Evolutionary conservation across 2,329 filamentous ascomycete species (phyloP).

Genomic region (Colletotrichum sp.): DNA sequence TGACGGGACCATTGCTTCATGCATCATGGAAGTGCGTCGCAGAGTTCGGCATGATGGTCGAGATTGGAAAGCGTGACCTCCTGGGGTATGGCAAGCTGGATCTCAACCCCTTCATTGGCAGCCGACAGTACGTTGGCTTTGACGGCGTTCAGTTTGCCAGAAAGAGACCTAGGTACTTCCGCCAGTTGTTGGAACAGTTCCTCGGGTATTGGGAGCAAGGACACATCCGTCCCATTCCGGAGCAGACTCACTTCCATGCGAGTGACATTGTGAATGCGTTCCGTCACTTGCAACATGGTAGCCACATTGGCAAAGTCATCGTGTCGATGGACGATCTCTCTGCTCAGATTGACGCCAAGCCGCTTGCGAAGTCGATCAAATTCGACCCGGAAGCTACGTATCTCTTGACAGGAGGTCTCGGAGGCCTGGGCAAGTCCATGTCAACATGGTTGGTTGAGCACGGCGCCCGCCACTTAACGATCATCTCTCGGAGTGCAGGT

Average conservation of each 20-base stretch:
- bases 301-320: constrained; percentile 50
- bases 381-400: constrained; percentile 15
- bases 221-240: neutral
- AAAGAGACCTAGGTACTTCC: neutral
- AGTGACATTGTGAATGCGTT: constrained; percentile 41
- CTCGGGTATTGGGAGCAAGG: constrained; percentile 22
- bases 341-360: neutral
- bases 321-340: constrained; percentile 23
- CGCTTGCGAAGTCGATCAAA: neutral
- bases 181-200: neutral
- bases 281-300: constrained; percentile 45
- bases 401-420: neutral
- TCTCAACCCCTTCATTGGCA: constrained; percentile 47
- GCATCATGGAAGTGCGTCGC: constrained; percentile 39
- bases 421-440: neutral
- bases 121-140: constrained; percentile 29
- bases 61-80: constrained; percentile 39
- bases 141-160: neutral
- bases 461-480: constrained; percentile 23
- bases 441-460: neutral
- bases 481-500: constrained; percentile 20
- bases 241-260: constrained; percentile 26
- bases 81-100: constrained; percentile 42
- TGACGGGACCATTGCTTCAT: constrained; percentile 31
- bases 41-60: constrained; percentile 36